Evolutionary conservation across 2,329 filamentous ascomycete genomes (phyloP), one percentile per base, ranked within the genome.

Genomic region (Penicillium capsulatum): DNA sequence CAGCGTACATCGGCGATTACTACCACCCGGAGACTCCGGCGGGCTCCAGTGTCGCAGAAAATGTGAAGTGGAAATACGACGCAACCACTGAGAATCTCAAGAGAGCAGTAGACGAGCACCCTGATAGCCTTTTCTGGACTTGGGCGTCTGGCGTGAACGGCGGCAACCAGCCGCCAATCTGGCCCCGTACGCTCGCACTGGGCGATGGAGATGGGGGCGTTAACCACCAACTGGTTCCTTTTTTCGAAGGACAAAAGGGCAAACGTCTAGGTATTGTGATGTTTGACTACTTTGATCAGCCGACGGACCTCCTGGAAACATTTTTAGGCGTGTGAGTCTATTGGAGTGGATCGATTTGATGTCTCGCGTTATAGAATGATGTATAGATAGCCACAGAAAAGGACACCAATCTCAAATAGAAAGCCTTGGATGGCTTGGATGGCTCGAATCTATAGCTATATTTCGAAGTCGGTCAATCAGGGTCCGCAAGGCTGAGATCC

Each of bases 221-320:
- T 0, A 76, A 76, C 45, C 54, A 72, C 13, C 59, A 61, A 32
- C 46, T 76, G 2, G 39, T 67, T 4, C 40, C 56, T 1, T 58
- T 68, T 16, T 46, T 76, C 17, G 42, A 60, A 35, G 31, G 45
- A 3, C 45, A 67, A 40, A 62, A 58, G 31, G 70, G 71, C 2
- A 65, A 68, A 52, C 62, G 73, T 35, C 34, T 75, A n/a, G 73
- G 73, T 0, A 70, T 76, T 44, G 66, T 75, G 10, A 73, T 76
- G 59, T 66, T 76, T 54, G 73, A 76, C 48, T 76, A 72, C 47
- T 76, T 66, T 47, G 67, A 74, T 31, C 54, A 65, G 46, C 72
- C 70, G 0, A 51, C 40, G 2, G 60, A 67, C 3, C 46, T 76
- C 34, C 49, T 75, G 13, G 55, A 64, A 38, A 56, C 60, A 2